A percentile compares a stretch with the other conserved stretches of the same genome.
Evolutionary conservation across 495 filamentous ascomycete species (phyloP).

Genomic region (Cladorrhinum samala): DNA sequence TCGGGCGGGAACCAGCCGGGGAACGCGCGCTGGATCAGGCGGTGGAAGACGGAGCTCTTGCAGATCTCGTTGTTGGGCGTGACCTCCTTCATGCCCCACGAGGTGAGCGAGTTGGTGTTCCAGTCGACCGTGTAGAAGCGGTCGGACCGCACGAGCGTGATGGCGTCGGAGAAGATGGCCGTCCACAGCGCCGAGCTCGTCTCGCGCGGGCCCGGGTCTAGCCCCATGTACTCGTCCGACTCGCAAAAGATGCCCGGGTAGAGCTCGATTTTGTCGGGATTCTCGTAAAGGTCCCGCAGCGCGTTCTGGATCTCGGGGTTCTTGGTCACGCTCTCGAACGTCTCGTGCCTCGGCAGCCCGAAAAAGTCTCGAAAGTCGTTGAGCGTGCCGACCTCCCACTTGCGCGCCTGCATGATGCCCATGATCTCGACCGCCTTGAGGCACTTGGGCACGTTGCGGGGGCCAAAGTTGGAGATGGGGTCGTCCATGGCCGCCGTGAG

Average conservation of each 20-base stretch:
- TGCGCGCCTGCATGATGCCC: conserved; percentile 69
- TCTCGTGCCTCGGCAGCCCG: conserved; percentile 57
- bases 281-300: conserved; percentile 66
- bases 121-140: conserved; percentile 71
- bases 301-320: conserved; percentile 61
- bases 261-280: conserved; percentile 55
- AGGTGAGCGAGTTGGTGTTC: conserved; percentile 64
- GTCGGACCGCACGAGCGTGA: conserved; percentile 71
- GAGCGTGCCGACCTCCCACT: conserved; percentile 68
- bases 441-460: conserved; percentile 60
- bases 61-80: conserved; percentile 60
- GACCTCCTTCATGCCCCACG: conserved; percentile 68
- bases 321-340: conserved; percentile 70
- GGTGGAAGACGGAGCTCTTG: conserved; percentile 68
- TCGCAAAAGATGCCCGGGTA: conserved; percentile 62
- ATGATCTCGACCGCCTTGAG: conserved; percentile 68
- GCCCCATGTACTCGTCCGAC: conserved; percentile 55
- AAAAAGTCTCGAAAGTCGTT: conserved; percentile 81
- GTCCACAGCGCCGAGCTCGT: conserved; percentile 65
- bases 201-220: conserved; percentile 62
- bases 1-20: conserved; percentile 65
- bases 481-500: conserved; percentile 56
- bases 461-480: conserved; percentile 51
- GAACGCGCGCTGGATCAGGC: conserved; percentile 62
- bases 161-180: conserved; percentile 74